A percentile compares a stretch with the other conserved stretches of the same genome.
Evolutionary conservation across 2,329 filamentous ascomycete genomes (phyloP).

Genomic region (Pseudogymnoascus sp.): DNA sequence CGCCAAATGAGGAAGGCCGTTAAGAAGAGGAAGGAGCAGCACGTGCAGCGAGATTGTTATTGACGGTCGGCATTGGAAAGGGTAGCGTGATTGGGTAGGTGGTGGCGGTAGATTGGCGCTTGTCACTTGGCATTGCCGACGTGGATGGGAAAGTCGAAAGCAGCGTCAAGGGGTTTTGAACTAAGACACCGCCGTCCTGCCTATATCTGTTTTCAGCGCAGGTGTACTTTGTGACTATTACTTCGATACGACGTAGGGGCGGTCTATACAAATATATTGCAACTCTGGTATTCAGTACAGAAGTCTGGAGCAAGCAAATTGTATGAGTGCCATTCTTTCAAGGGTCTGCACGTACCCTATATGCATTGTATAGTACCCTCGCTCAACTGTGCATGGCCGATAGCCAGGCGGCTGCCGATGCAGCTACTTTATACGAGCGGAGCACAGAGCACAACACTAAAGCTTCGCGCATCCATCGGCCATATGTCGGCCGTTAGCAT

Average conservation of each 20-base stretch:
- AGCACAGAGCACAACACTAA: neutral
- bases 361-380: neutral
- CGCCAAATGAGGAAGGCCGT: neutral
- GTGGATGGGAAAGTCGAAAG: neutral
- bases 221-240: neutral
- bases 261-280: neutral
- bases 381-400: neutral
- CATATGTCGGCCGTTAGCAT: neutral
- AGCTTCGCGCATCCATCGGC: neutral
- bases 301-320: neutral
- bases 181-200: neutral
- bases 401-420: neutral
- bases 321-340: neutral
- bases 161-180: neutral
- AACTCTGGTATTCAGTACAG: neutral
- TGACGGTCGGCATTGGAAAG: neutral
- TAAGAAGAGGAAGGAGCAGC: slow-evolving; percentile 1
- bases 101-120: neutral
- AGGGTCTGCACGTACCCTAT: neutral
- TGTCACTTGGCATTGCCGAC: neutral
- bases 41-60: slow-evolving; percentile 1
- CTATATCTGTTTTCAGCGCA: slow-evolving; percentile 1
- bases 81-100: neutral
- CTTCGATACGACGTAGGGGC: neutral
- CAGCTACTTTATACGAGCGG: neutral